Base-by-base conservation (phyloP, 768 basidiomycete genomes). In the Neoboletus magnificus region DNA sequence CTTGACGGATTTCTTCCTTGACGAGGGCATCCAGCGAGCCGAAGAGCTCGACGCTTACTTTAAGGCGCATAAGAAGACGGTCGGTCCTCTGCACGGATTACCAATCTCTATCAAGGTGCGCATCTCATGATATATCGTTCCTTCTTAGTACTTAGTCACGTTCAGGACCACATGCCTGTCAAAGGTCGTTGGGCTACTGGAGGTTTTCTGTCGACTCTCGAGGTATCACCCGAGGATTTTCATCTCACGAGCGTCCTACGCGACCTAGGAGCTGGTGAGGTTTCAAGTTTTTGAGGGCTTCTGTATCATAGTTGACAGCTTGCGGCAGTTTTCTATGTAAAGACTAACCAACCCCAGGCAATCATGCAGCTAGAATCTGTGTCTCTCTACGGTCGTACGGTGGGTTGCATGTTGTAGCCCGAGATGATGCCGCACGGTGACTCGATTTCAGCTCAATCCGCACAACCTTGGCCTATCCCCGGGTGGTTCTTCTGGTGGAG, bases 401-500 rank as follows among this genome's bases (percentile, higher is more conserved):
- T 69, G 29, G 4, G 64, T 49, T 23, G 13, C n/a, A 18, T 6
- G 18, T 18, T 45, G 15, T 7, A 1, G 3, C 1, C 3, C 12
- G 6, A 16, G 15, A n/a, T 5, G 23, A n/a, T 30, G 23, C 5
- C 0, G 2, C 18, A 30, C 15, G 16, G 25, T 59, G 7, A 56
- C 43, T n/a, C 33, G n/a, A 23, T 46, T 44, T 37, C 69, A 80
- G 43, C 61, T 71, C 30, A 80, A 82, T 54, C 82, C 82, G 1
- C 63, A 69, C 65, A 81, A 81, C 57, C 66, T 73, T 2, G 49
- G 65, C 10, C 63, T 80, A 22, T 78, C 77, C 0, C 63, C 74
- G 1, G 81, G 82, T 12, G 82, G 82, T n/a, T 80, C 79, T 9
- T 77, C 77, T 3, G 82, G 82, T 7, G 82, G 82, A 29, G 82